Evolutionary conservation across 1,139 yeast genomes (phyloP), one percentile per base, ranked within the genome.

Genomic region (Barnettozyma hawaiiensis): DNA sequence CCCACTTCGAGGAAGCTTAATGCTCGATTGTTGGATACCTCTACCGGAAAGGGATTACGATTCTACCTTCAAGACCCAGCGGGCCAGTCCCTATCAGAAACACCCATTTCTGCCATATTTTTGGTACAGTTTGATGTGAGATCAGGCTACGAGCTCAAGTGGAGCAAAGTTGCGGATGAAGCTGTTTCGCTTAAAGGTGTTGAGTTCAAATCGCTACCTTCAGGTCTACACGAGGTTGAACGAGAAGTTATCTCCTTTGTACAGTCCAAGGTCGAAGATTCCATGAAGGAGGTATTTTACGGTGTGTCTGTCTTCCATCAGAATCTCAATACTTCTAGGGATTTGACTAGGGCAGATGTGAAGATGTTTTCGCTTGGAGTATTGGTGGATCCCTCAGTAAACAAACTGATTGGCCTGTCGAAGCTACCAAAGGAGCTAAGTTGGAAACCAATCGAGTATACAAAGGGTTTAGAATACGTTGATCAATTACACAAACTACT

Each of bases 161-260:
- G 86, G 86, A 64, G 69, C 28, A 64, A 65, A 40, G 53, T 66
- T 1, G 37, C 58, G 4, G 51, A 55, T 31, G 51, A 56, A 0
- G 39, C 43, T 3, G 41, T 54, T 2, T 43, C 52, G 0, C 32
- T 66, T 20, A 56, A 63, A 23, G 69, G 69, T n/a, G 54, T 86
- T 16, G 96, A 89, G 60, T 86, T 75, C 62, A 81, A 83, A 52
- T 71, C 81, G 11, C 65, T 89, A 42, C 96, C 96, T 1, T 82
- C 94, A 0, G 96, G 96, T 1, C 70, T 86, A n/a, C 96, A 87
- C 58, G 76, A 79, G 32, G 69, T 68, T 21, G 60, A 62, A 11
- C 60, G 67, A 33, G 90, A 85, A 51, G 71, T 74, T 1, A 65
- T 78, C 3, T 69, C 73, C 40, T 78, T 79, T 59, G 69, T 68